Conservation (phyloP, 75 land plant species). For the Ceratopteris richardii region DNA sequence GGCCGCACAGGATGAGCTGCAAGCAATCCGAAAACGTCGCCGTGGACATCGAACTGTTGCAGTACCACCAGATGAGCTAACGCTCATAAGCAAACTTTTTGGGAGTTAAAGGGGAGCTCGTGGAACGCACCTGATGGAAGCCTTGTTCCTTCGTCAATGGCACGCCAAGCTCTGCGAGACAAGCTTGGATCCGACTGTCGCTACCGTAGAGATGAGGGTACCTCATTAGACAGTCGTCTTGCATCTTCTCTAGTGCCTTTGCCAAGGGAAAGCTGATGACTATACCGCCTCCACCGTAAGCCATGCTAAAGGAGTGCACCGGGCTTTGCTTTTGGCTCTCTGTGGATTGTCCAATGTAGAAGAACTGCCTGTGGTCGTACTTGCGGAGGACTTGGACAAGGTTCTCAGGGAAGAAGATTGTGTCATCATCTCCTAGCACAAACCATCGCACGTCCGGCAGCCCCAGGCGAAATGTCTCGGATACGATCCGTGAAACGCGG, state of each 20-base stretch:
- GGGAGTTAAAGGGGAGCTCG: no score
- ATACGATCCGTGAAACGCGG: constrained; percentile 44
- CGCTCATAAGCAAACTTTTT: no score
- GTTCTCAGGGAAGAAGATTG: constrained; percentile 45
- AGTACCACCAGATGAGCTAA: neutral
- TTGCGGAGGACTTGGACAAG: constrained; percentile 40
- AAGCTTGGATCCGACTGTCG: constrained; percentile 56
- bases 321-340: constrained; percentile 29
- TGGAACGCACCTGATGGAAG: constrained; percentile 60
- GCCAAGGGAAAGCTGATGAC: constrained; percentile 56
- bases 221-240: constrained; percentile 41
- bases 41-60: constrained; percentile 19
- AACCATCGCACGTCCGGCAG: constrained; percentile 50
- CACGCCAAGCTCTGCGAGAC: constrained; percentile 59
- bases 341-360: constrained; percentile 34
- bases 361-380: constrained; percentile 34
- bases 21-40: constrained; percentile 38
- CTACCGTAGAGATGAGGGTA: constrained; percentile 48
- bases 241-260: constrained; percentile 41
- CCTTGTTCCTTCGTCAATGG: constrained; percentile 52
- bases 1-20: constrained; percentile 71
- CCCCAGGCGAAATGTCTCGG: constrained; percentile 34
- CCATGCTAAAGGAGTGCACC: constrained; percentile 46
- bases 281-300: constrained; percentile 62
- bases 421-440: constrained; percentile 55